These are phyloP conservation scores for Friedmanniomyces simplex DNA, from an alignment of 495 filamentous ascomycete species.

Conservation along the genomic window DNA sequence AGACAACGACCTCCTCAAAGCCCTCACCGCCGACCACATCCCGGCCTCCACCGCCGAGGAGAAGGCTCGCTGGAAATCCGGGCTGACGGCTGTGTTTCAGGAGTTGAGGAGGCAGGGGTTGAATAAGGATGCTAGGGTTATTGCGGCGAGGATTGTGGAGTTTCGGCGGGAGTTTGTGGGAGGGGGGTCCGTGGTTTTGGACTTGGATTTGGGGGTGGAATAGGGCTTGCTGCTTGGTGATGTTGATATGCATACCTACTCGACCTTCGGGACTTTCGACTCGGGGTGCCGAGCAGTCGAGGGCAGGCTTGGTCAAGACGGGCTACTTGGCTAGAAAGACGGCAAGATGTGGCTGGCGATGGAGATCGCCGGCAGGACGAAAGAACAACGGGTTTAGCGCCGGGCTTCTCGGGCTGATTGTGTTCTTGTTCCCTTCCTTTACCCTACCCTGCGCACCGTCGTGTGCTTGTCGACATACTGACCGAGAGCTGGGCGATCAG, in stretches of 20 bases:
- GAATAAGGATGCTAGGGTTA: constrained; percentile 61
- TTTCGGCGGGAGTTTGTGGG: constrained; percentile 63
- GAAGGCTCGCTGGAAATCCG: constrained; percentile 59
- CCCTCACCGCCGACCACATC: constrained; percentile 27
- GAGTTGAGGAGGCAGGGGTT: constrained; percentile 62
- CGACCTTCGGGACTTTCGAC: no score
- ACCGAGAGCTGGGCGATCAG: no score
- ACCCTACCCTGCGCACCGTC: no score
- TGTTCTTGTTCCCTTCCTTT: no score
- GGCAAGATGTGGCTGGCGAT: no score
- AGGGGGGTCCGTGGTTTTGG: constrained; percentile 38
- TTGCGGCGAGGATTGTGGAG: constrained; percentile 70
- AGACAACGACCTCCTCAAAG: constrained; percentile 17
- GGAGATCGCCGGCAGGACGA: no score
- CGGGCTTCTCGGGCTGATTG: no score
- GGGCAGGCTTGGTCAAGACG: no score
- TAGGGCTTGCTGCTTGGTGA: neutral
- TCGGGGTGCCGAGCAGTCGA: neutral
- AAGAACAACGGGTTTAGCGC: no score
- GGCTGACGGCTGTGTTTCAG: constrained; percentile 64
- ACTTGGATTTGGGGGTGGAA: constrained; percentile 19
- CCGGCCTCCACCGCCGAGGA: constrained; percentile 63
- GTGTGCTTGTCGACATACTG: no score
- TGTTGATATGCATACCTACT: neutral
- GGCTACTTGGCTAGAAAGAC: no score